Base-by-base conservation (phyloP, 2,329 filamentous ascomycete species). In the Ascochyta pisi region DNA sequence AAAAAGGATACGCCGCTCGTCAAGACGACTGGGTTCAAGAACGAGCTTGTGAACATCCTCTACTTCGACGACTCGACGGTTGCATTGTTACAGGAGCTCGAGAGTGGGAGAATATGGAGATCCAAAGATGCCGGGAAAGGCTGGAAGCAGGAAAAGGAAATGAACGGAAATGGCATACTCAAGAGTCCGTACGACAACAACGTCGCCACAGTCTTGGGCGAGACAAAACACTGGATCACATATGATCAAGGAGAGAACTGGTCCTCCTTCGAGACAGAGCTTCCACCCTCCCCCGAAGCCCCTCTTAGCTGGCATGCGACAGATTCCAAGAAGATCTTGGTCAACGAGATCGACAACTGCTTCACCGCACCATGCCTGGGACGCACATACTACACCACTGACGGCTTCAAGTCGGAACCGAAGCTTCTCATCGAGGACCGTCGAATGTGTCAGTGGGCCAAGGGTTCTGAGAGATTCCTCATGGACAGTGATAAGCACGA, bases 41-140 rank as follows among this genome's bases (percentile, higher is more conserved):
- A 87, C 67, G 77, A 82, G 50, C 90, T 92, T 0, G 73, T 78
- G 50, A 87, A 87, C 72, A 80, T 97, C 63, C 89, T 90, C 78
- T 99, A 96, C 78, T 98, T 99, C 72, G 89, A 95, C 70, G 91
- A 94, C 74, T 93, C 91, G 63, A 89, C 96, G 73, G 85, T 89
- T 47, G 82, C 96, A 56, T 77, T 98, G 41, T 87, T 92, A 71
- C 87, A 89, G 67, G 90, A 96, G 73, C 70, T 80, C 45, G 75
- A 82, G 13, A 83, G 83, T 37, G 82, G 83, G 57, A 86, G 86
- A 60, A 82, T 96, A 47, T 92, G 88, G 76, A 88, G 91, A 57
- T 96, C 94, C 40, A 82, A 83, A 42, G 86, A 98, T 78, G 92
- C 90, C 35, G 96, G 95, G 63, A 84, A 84, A 65, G 84, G 80